phyloP scores from a whole-genome alignment of 1,284 basidiomycete genomes.

The Dichomitus squalens region DNA sequence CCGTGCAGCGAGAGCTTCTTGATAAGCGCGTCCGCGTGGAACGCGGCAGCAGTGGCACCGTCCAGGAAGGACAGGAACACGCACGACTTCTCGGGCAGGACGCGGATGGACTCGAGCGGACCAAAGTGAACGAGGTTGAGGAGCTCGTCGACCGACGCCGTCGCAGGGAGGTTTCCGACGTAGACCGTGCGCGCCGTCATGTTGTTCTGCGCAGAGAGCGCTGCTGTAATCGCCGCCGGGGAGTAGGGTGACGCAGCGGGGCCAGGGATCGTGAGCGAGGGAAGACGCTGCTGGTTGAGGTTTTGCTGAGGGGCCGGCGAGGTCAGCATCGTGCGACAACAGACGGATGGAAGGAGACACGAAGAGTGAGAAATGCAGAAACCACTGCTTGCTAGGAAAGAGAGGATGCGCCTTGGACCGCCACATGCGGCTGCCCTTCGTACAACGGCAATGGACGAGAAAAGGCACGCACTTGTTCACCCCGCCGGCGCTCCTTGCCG shows the following conservation, averaged over 20 bases:
- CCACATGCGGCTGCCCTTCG: background rate
- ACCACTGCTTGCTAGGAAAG: background rate
- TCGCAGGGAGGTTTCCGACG: conserved; percentile 95
- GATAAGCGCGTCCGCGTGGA: conserved; percentile 93
- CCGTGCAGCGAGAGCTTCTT: conserved; percentile 91
- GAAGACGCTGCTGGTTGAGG: conserved; percentile 55
- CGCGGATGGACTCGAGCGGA: conserved; percentile 92
- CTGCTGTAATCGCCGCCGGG: conserved; percentile 67
- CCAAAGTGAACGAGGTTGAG: conserved; percentile 98
- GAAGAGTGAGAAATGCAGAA: background rate
- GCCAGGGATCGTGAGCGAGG: conserved; percentile 63
- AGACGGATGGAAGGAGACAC: background rate
- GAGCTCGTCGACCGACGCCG: conserved; percentile 95
- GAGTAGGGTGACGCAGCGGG: conserved; percentile 61
- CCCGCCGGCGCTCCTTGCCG: background rate
- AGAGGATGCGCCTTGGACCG: background rate
- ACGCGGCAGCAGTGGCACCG: conserved; percentile 86
- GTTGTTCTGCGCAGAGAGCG: conserved; percentile 65
- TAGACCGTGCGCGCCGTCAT: conserved; percentile 90
- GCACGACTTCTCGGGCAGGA: conserved; percentile 97
- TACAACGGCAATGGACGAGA: background rate
- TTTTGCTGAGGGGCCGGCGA: conserved; percentile 21
- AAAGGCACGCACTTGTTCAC: background rate
- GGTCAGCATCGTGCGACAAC: background rate
- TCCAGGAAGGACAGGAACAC: conserved; percentile 98